These are phyloP conservation scores for Penicillium sp. DNA, from an alignment of 2,329 filamentous ascomycete species.

Conservation along the genomic window DNA sequence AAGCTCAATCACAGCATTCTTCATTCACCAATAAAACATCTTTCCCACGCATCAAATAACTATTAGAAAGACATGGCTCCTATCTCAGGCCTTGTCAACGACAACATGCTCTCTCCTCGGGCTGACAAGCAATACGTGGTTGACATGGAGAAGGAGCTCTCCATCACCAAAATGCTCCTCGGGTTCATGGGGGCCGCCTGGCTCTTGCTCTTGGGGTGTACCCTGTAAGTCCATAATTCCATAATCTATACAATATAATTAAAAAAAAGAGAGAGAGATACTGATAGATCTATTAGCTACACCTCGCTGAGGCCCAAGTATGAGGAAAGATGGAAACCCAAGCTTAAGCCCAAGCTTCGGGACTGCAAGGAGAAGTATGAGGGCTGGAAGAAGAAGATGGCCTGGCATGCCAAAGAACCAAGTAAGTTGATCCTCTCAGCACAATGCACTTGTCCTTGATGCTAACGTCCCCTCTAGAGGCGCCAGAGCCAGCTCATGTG, in stretches of 20 bases:
- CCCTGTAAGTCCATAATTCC: not conserved
- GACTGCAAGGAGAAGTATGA: not conserved
- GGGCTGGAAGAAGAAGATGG: not conserved
- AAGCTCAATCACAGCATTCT: not conserved
- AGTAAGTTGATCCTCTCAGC: not conserved
- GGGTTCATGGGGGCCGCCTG: not conserved
- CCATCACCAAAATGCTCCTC: not conserved
- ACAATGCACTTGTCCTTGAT: not conserved
- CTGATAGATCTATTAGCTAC: not conserved
- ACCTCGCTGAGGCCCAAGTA: not conserved
- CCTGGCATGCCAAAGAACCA: not conserved
- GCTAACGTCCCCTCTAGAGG: not conserved
- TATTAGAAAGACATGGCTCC: slow-evolving; percentile 1
- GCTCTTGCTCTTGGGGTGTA: not conserved
- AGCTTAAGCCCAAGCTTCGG: not conserved
- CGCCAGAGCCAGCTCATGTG: not conserved
- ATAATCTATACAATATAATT: not conserved
- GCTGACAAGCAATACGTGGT: not conserved
- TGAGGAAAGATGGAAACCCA: not conserved
- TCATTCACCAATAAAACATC: not conserved
- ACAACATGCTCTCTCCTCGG: not conserved
- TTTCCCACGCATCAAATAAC: not conserved
- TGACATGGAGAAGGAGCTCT: not conserved
- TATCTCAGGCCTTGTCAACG: not conserved
- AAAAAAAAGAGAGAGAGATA: not conserved